Conservation (phyloP, 352 stramenopile species). For the Blastocystis sp. region DNA sequence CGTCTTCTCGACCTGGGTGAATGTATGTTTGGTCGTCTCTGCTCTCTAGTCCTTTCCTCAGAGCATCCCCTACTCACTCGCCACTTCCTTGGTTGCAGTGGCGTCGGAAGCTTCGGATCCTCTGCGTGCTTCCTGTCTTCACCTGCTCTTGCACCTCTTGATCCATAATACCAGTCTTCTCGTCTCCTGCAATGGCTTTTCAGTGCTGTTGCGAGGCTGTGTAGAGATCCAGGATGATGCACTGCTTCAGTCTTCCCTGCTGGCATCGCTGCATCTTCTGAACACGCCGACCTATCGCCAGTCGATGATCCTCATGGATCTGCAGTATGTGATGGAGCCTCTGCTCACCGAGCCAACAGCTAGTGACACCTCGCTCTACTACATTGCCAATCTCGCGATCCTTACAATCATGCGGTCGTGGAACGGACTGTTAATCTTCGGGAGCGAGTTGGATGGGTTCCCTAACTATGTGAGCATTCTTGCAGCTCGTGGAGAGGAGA, state of each 20-base stretch:
- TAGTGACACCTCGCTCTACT: background rate
- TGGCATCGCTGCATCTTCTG: background rate
- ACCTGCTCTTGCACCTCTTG: background rate
- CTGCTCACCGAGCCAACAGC: background rate
- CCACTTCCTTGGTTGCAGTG: background rate
- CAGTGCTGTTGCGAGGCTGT: background rate
- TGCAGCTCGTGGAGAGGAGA: background rate
- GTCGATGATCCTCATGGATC: background rate
- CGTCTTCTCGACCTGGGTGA: background rate
- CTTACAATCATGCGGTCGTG: constrained; percentile 14
- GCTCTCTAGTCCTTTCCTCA: background rate
- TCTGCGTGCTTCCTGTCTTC: background rate
- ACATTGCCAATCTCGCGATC: constrained; percentile 1
- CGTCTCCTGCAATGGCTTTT: background rate
- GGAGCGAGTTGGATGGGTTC: background rate
- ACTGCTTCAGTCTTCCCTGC: constrained; percentile 11
- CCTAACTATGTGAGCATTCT: constrained; percentile 5
- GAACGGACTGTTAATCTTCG: background rate
- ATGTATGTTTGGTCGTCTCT: background rate
- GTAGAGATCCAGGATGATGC: background rate
- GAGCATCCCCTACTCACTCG: background rate
- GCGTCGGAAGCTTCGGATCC: background rate
- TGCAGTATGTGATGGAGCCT: constrained; percentile 15
- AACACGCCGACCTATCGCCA: background rate
- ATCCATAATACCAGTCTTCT: background rate